phyloP scores from a whole-genome alignment of 1,139 yeast genomes.

The Yamadazyma triangularis region DNA sequence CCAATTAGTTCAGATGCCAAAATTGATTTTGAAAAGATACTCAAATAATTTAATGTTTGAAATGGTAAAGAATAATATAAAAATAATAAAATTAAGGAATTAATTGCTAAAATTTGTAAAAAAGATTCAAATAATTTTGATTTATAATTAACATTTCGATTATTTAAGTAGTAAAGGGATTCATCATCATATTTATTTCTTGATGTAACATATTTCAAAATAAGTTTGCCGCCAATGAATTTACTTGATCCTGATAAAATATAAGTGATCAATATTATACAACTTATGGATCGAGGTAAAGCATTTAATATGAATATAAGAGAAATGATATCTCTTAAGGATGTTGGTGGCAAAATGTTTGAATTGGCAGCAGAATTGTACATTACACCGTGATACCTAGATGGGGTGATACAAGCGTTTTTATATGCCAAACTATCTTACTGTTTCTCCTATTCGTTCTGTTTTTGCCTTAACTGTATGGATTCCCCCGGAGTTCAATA shows the following conservation, averaged over 20 bases:
- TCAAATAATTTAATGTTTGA: conserved; percentile 33
- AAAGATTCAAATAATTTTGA: conserved; percentile 18
- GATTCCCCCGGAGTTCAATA: no score
- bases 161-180: conserved; percentile 9
- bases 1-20: conserved; percentile 50
- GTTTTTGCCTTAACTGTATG: no score
- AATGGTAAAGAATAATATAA: conserved; percentile 29
- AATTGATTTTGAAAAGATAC: conserved; percentile 45
- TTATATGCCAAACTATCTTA: no score
- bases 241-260: conserved; percentile 40
- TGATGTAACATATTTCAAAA: conserved; percentile 26
- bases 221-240: conserved; percentile 37
- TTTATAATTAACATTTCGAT: conserved; percentile 12
- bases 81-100: conserved; percentile 25
- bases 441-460: no score
- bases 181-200: conserved; percentile 10
- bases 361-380: conserved; percentile 2
- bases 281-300: conserved; percentile 39
- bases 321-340: conserved; percentile 43
- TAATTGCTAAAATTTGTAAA: conserved; percentile 21
- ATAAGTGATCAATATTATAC: conserved; percentile 32
- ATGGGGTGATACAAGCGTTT: no score
- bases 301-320: conserved; percentile 36
- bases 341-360: conserved; percentile 24
- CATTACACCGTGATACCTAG: no score